Conservation (phyloP, 1,139 yeast species). For the Arxiozyma bovina region DNA sequence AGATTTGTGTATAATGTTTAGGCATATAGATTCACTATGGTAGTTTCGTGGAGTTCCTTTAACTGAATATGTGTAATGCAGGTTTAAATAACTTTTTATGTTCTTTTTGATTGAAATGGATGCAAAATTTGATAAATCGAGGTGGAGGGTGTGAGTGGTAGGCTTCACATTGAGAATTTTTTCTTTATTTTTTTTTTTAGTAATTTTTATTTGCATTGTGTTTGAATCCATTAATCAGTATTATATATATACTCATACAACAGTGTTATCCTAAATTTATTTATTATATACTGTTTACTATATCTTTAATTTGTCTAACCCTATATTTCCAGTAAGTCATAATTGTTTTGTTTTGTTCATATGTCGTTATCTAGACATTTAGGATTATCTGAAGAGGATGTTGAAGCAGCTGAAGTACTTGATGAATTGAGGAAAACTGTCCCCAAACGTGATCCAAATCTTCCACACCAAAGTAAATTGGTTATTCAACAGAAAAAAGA, state of each 20-base stretch:
- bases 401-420: slow-evolving; percentile 26
- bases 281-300: no score
- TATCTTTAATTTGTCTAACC: no score
- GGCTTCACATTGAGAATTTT: no score
- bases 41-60: no score
- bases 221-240: background rate
- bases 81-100: no score
- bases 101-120: background rate
- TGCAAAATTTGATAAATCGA: background rate
- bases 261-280: no score
- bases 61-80: no score
- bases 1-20: no score
- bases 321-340: no score
- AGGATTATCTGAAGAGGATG: slow-evolving; percentile 20
- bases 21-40: no score
- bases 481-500: background rate
- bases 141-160: background rate
- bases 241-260: background rate
- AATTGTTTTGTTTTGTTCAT: background rate
- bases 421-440: slow-evolving; percentile 20
- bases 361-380: slow-evolving; percentile 6
- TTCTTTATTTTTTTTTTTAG: no score
- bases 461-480: background rate
- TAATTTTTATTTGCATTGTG: background rate
- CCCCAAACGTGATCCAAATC: background rate